phyloP scores from a whole-genome alignment of 257 asterid genomes.

The Solanum corneliomulleri region DNA sequence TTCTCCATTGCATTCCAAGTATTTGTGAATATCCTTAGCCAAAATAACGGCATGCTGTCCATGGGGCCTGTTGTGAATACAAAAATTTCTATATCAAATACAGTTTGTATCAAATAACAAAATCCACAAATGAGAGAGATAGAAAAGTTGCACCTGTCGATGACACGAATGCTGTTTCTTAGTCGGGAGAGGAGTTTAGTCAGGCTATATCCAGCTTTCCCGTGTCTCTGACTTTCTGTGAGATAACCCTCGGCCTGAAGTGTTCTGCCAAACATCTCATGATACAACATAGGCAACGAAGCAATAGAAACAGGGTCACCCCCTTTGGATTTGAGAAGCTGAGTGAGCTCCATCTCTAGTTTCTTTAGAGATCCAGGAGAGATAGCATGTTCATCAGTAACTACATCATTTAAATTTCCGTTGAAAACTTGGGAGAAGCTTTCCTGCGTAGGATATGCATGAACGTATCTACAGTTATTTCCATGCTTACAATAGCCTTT shows the following conservation, averaged over 20 bases:
- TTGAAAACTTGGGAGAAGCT: constrained; percentile 22
- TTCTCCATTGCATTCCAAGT: constrained; percentile 39
- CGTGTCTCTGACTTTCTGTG: constrained; percentile 90
- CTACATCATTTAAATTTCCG: constrained; percentile 24
- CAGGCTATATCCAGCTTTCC: constrained; percentile 76
- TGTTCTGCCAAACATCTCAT: constrained; percentile 56
- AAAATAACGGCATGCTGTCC: constrained; percentile 81
- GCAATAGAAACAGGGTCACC: constrained; percentile 81
- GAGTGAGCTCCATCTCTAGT: constrained; percentile 57
- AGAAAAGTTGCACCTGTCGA: constrained; percentile 46
- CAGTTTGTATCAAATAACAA: neutral
- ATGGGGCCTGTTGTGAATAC: constrained; percentile 50
- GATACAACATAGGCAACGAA: constrained; percentile 69
- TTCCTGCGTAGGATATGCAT: constrained; percentile 36
- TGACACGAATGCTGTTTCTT: constrained; percentile 47
- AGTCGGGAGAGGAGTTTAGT: constrained; percentile 77
- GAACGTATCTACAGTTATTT: constrained; percentile 61
- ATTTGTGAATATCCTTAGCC: constrained; percentile 64
- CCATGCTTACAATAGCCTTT: constrained; percentile 90
- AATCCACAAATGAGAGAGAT: neutral
- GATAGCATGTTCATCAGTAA: constrained; percentile 38
- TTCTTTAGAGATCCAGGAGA: constrained; percentile 56
- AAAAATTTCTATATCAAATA: neutral
- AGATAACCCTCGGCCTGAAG: constrained; percentile 82
- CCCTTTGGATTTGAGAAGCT: constrained; percentile 56